Conservation (phyloP, 768 basidiomycete genomes). For the Tylopilus intermedius region DNA sequence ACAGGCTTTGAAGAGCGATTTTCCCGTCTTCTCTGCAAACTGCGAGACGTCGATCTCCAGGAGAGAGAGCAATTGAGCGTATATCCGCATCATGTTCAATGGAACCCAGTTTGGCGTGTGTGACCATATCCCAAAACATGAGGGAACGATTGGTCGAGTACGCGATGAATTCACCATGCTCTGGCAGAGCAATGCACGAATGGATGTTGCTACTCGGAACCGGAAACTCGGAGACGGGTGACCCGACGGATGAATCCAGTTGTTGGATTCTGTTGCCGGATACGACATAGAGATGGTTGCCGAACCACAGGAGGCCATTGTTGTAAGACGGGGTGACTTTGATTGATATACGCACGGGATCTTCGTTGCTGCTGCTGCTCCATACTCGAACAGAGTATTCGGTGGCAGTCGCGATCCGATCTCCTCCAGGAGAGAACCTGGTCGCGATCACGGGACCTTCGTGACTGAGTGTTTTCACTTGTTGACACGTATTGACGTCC, state of each 20-base stretch:
- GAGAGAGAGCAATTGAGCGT: neutral
- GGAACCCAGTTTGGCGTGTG: neutral
- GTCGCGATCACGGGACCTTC: neutral
- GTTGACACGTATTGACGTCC: neutral
- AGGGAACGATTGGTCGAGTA: neutral
- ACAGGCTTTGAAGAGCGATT: neutral
- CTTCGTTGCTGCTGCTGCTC: neutral
- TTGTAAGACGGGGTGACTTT: neutral
- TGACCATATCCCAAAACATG: neutral
- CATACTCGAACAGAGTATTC: neutral
- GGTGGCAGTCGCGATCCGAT: neutral
- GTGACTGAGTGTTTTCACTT: neutral
- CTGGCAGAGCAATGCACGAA: neutral
- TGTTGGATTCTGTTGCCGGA: neutral
- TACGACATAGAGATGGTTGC: neutral
- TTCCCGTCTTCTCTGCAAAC: neutral
- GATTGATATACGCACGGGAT: neutral
- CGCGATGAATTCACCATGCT: neutral
- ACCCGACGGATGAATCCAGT: neutral
- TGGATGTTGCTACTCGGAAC: neutral
- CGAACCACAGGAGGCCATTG: neutral
- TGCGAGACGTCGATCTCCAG: neutral
- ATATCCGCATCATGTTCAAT: neutral
- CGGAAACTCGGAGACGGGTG: neutral
- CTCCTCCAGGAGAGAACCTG: neutral